Evolutionary conservation across 176 grass and related monocot species (phyloP).

Genomic region (Musa itinerans): DNA sequence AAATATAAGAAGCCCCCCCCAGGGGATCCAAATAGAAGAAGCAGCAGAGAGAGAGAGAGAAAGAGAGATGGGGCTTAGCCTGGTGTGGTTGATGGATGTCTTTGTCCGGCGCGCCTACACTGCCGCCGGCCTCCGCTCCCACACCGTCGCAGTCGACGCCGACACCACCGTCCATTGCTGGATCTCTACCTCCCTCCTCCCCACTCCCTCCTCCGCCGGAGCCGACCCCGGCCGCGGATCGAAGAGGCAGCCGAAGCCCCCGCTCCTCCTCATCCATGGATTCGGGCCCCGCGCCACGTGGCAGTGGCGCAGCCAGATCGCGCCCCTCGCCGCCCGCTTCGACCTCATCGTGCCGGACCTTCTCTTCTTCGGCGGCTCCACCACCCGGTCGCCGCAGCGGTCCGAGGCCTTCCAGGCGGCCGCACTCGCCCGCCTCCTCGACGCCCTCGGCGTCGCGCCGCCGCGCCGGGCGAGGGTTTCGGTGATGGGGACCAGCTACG

Average conservation of each 20-base stretch:
- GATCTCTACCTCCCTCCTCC: constrained; percentile 38
- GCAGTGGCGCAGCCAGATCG: constrained; percentile 70
- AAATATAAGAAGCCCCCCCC: too few relatives aligned
- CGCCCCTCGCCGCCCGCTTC: constrained; percentile 46
- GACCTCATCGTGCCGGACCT: constrained; percentile 79
- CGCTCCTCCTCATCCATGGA: constrained; percentile 76
- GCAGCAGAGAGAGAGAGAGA: not conserved
- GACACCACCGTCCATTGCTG: constrained; percentile 53
- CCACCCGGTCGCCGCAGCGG: constrained; percentile 24
- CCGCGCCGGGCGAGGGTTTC: constrained; percentile 20
- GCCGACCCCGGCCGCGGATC: too few relatives aligned
- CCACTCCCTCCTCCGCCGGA: not conserved
- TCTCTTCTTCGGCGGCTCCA: constrained; percentile 80
- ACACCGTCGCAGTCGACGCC: constrained; percentile 34
- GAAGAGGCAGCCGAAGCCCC: constrained; percentile 19
- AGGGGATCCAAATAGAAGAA: not conserved
- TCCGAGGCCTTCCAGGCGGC: constrained; percentile 63
- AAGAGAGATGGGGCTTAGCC: not conserved
- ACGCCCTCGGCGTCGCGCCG: constrained; percentile 13
- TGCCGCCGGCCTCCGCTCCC: constrained; percentile 41
- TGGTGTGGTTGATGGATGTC: constrained; percentile 13
- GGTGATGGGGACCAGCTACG: constrained; percentile 77
- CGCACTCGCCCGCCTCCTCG: constrained; percentile 44
- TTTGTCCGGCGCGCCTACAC: constrained; percentile 46
- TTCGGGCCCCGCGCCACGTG: constrained; percentile 57